These are phyloP conservation scores for Solioccasus polychromus DNA, from an alignment of 768 basidiomycete genomes.

Conservation along the genomic window DNA sequence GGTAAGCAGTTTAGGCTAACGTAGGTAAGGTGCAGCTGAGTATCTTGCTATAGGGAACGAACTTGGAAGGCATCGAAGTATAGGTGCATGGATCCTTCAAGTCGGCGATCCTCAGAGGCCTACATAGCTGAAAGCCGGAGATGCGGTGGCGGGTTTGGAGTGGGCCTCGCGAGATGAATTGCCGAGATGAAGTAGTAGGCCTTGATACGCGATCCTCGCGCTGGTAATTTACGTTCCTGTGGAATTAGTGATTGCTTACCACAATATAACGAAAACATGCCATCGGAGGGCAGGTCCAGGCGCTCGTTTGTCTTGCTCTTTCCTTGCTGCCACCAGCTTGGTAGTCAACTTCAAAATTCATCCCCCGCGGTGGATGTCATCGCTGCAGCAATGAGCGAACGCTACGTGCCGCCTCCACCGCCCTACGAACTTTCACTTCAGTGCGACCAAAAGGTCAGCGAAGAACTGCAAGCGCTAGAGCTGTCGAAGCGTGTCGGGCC, in stretches of 20 bases:
- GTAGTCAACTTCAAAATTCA: too few relatives aligned
- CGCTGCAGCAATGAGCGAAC: conserved; percentile 26
- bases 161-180: background rate
- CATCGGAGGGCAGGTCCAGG: background rate
- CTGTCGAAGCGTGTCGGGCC: conserved; percentile 7
- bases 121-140: conserved; percentile 9
- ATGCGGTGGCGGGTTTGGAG: conserved; percentile 1
- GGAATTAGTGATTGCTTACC: too few relatives aligned
- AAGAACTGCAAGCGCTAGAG: conserved; percentile 13
- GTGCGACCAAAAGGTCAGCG: conserved; percentile 52
- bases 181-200: background rate
- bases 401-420: conserved; percentile 36
- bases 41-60: conserved; percentile 66
- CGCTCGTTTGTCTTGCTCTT: conserved; percentile 7
- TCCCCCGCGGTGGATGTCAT: too few relatives aligned
- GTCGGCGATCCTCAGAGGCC: conserved; percentile 8
- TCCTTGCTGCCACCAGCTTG: background rate
- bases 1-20: conserved; percentile 39
- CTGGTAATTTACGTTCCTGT: conserved; percentile 7
- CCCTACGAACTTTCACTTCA: conserved; percentile 40
- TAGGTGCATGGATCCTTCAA: too few relatives aligned
- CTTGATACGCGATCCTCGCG: background rate
- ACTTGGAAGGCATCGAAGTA: conserved; percentile 80
- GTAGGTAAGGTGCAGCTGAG: background rate
- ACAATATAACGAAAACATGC: conserved; percentile 10